Evolutionary conservation across 2,329 filamentous ascomycete genomes (phyloP).

Genomic region (Pyricularia sp.): DNA sequence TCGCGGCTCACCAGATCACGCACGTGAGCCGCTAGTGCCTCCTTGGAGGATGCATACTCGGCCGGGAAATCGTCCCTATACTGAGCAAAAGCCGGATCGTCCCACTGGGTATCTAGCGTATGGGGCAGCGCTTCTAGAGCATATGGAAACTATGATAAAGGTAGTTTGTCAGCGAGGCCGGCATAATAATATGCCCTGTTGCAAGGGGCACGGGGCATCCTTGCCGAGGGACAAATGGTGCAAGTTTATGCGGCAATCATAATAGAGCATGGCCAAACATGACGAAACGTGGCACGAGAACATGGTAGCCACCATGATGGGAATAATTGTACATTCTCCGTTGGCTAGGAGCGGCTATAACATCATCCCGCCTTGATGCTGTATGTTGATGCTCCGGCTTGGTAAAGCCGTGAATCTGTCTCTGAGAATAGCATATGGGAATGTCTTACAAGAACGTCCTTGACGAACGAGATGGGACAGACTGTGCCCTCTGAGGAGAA

Average conservation of each 20-base stretch:
- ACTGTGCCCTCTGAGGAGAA: conserved; percentile 61
- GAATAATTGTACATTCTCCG: background rate
- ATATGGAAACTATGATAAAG: conserved; percentile 60
- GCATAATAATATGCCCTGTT: background rate
- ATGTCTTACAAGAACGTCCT: conserved; percentile 66
- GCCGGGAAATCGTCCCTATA: conserved; percentile 65
- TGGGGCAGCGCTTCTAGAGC: conserved; percentile 57
- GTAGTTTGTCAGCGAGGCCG: background rate
- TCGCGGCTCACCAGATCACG: conserved; percentile 61
- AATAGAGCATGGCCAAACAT: background rate
- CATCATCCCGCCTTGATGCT: background rate
- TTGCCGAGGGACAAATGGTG: background rate
- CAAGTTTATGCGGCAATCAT: background rate
- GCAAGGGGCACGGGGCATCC: background rate
- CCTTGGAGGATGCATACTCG: conserved; percentile 48
- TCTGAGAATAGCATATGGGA: conserved; percentile 7
- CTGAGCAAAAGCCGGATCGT: conserved; percentile 49
- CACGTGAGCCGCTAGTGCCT: conserved; percentile 56
- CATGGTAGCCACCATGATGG: background rate
- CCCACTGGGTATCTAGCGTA: conserved; percentile 59
- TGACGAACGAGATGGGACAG: conserved; percentile 77
- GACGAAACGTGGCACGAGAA: background rate
- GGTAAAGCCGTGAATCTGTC: background rate
- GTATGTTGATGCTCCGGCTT: background rate
- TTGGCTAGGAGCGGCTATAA: background rate